Conservation (phyloP, 345 rosid genomes). For the Angophora floribunda region DNA sequence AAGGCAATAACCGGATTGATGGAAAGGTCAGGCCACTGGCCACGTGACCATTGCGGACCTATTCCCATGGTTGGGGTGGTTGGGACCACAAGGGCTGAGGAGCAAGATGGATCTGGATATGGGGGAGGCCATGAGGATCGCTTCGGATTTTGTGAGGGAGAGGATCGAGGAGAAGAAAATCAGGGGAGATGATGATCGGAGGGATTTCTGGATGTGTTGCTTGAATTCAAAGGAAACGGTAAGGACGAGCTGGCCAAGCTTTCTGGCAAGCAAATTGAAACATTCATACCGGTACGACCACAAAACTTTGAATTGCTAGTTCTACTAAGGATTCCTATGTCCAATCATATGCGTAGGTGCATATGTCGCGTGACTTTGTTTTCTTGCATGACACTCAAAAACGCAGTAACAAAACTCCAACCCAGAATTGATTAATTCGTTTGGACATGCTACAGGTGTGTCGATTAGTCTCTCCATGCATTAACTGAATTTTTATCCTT, state of each 20-base stretch:
- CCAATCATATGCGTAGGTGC: background rate
- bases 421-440: too few species aligned
- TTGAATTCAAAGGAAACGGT: too few species aligned
- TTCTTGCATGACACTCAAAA: too few species aligned
- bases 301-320: background rate
- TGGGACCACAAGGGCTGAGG: constrained; percentile 15
- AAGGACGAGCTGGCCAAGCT: constrained; percentile 12
- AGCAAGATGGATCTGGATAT: constrained; percentile 25
- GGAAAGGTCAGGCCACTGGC: constrained; percentile 28
- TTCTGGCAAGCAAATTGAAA: constrained; percentile 17
- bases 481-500: too few species aligned
- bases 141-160: constrained; percentile 22
- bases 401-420: too few species aligned
- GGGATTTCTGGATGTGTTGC: constrained; percentile 35
- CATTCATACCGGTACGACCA: constrained; percentile 29
- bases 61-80: constrained; percentile 30
- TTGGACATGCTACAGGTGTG: too few species aligned
- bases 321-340: background rate
- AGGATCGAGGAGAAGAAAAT: constrained; percentile 7
- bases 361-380: too few species aligned
- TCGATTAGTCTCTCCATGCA: too few species aligned
- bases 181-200: background rate
- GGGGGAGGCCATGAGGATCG: constrained; percentile 37
- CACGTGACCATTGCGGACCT: constrained; percentile 23
- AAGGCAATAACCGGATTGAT: constrained; percentile 11